Evolutionary conservation across 352 stramenopile species (phyloP), one percentile per base, ranked within the genome.

Genomic region (Phytophthora pinifolia): DNA sequence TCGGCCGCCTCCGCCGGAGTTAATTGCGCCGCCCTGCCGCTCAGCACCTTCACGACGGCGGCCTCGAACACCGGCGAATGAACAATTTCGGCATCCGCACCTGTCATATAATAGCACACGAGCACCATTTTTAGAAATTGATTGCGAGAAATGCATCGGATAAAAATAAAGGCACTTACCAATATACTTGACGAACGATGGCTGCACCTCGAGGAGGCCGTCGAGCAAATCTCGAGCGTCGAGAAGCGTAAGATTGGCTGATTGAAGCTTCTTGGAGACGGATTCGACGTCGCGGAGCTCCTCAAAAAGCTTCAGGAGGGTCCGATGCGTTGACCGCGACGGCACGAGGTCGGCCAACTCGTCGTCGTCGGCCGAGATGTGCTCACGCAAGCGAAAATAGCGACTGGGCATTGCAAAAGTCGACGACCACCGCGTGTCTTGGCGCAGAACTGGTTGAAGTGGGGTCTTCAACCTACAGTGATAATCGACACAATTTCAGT

Each of bases 261-360:
- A 14, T 20, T 48, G 37, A 2, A 56, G 17, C n/a, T 36, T 47
- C 20, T 57, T 57, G 38, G 37, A 46, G 6, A 55, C 25, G 3
- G 37, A 57, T 31, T 44, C 38, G 1, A 48, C 38, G 13, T 48
- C 37, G 18, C 15, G 5, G 0, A 55, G 35, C 25, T 46, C 30
- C 3, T 5, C 6, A 2, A 47, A 22, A 6, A 42, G 29, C 38
- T 31, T 33, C 9, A 13, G 9, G 9, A 43, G 29, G 6, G 14
- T 43, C 0, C 49, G 37, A n/a, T 45, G 34, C 27, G 25, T 42
- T 10, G 34, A 8, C 4, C 37, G 49, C 1, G 49, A 49, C 9
- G 38, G 31, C 1, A 53, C 0, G 4, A 35, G 12, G 12, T 44
- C 33, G 4, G 7, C 18, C 14, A 53, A n/a, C 13, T 45, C 45